Conservation (phyloP, 2,329 filamentous ascomycete species). For the Teratosphaeria viscida region DNA sequence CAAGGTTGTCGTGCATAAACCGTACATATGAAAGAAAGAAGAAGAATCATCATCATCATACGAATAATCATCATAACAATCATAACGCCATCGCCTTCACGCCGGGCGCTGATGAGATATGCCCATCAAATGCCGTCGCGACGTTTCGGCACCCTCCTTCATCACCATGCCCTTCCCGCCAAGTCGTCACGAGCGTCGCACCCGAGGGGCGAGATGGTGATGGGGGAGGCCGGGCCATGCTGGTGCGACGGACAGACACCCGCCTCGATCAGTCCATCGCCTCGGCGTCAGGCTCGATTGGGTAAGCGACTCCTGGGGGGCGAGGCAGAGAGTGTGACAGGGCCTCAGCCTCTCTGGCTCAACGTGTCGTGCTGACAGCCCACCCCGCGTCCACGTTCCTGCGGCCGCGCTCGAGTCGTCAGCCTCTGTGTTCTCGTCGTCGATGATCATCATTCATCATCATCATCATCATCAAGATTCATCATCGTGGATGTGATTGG, state of each 20-base stretch:
- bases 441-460: too few relatives aligned
- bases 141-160: not conserved
- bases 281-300: slow-evolving; percentile 4
- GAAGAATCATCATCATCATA: too few relatives aligned
- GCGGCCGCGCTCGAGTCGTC: not conserved
- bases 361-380: slow-evolving; percentile 8
- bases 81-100: not conserved
- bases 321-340: not conserved
- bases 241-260: not conserved
- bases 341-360: slow-evolving; percentile 2
- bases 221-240: not conserved
- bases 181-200: not conserved
- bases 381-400: slow-evolving; percentile 2
- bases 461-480: too few relatives aligned
- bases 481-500: too few relatives aligned
- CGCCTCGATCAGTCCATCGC: not conserved
- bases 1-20: not conserved
- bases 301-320: not conserved
- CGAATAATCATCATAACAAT: too few relatives aligned
- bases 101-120: not conserved
- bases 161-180: not conserved
- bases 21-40: too few relatives aligned
- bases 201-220: not conserved
- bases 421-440: not conserved
- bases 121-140: not conserved